Conservation (phyloP, 306 rosid genomes). For the Cucurbita maxima region DNA sequence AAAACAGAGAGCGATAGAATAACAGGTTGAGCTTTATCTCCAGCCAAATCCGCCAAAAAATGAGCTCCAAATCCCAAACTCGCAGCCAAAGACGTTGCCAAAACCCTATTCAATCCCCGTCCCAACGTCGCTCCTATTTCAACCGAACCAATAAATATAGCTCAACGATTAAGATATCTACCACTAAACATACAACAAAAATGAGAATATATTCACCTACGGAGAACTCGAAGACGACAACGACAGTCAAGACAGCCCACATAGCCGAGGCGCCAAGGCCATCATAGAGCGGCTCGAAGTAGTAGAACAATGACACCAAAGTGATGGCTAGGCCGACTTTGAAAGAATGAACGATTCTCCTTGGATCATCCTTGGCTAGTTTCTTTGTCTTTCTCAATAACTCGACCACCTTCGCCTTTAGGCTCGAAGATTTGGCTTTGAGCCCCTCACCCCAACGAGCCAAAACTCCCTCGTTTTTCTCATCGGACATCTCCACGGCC, state of each 20-base stretch:
- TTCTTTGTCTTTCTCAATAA: neutral
- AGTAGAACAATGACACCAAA: slow-evolving; percentile 59
- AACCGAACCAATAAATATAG: neutral
- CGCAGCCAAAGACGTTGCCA: slow-evolving; percentile 22
- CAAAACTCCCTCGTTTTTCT: neutral
- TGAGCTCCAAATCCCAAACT: slow-evolving; percentile 20
- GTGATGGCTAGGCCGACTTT: slow-evolving; percentile 39
- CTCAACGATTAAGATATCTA: too few species aligned
- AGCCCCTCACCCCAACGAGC: neutral
- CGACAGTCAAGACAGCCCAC: slow-evolving; percentile 78
- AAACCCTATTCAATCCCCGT: slow-evolving; percentile 20
- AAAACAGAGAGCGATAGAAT: slow-evolving; percentile 11
- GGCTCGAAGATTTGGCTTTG: neutral
- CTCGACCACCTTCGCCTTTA: neutral
- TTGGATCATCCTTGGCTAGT: neutral
- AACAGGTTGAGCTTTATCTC: slow-evolving; percentile 15
- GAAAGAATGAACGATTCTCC: neutral
- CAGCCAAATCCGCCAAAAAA: slow-evolving; percentile 17
- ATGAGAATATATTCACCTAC: neutral
- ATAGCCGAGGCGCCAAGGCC: slow-evolving; percentile 81
- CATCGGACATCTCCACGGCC: neutral
- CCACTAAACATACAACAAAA: neutral
- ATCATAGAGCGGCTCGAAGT: slow-evolving; percentile 52
- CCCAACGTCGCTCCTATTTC: slow-evolving; percentile 29
- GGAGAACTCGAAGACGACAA: neutral